These are phyloP conservation scores for Plasmodium reichenowi DNA, from an alignment of 169 alveolate species.

Conservation along the genomic window DNA sequence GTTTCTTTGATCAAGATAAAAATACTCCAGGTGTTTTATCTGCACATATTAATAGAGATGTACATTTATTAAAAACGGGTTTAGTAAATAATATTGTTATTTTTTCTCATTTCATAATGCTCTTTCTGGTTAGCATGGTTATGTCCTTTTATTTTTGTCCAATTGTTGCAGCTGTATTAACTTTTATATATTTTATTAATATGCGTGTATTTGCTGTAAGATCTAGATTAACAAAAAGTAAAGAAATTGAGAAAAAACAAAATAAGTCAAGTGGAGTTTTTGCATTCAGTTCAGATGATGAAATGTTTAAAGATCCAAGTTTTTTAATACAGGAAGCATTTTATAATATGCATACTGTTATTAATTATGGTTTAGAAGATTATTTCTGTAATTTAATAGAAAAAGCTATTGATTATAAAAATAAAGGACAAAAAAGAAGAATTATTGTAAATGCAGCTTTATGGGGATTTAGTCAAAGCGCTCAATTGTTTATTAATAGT, in stretches of 20 bases:
- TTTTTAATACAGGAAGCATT: constrained; percentile 72
- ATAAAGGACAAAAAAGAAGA: constrained; percentile 23
- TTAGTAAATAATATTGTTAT: constrained; percentile 70
- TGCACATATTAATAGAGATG: constrained; percentile 64
- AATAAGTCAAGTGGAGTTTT: not conserved
- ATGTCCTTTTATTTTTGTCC: constrained; percentile 75
- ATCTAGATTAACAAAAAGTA: constrained; percentile 22
- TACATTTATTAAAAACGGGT: constrained; percentile 75
- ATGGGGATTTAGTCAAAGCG: constrained; percentile 74
- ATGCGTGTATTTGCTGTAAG: constrained; percentile 47
- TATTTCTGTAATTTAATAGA: constrained; percentile 46
- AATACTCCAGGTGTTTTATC: constrained; percentile 55
- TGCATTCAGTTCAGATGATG: constrained; percentile 48
- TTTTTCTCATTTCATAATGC: constrained; percentile 54
- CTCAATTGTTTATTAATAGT: constrained; percentile 54
- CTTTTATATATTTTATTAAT: constrained; percentile 26
- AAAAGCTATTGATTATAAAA: constrained; percentile 35
- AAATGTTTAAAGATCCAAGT: constrained; percentile 52
- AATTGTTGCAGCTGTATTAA: constrained; percentile 52
- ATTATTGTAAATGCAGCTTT: constrained; percentile 28
- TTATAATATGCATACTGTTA: constrained; percentile 52
- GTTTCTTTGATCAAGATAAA: constrained; percentile 69
- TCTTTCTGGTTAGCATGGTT: constrained; percentile 46
- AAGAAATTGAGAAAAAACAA: constrained; percentile 16
- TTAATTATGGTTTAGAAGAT: constrained; percentile 69